A percentile compares a stretch with the other conserved stretches of the same genome.
phyloP scores from a whole-genome alignment of 2,329 filamentous ascomycete species.

The Fusarium equiseti region DNA sequence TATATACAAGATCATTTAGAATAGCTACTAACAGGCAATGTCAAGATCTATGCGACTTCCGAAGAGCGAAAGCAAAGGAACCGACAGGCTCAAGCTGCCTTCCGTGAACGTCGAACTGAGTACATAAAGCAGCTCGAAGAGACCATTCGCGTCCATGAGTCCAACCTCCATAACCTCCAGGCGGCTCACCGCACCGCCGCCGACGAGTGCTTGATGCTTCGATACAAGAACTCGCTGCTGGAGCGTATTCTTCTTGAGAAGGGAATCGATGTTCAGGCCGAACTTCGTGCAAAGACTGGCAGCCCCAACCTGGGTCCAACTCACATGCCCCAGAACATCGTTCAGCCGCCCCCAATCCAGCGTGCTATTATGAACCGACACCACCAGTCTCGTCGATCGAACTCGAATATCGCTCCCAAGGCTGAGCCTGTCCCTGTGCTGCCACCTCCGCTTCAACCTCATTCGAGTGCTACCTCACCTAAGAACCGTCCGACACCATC shows the following conservation, averaged over 20 bases:
- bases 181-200: slow-evolving; percentile 93
- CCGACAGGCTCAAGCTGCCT: slow-evolving; percentile 95
- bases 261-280: slow-evolving; percentile 97
- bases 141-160: slow-evolving; percentile 96
- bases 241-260: slow-evolving; percentile 97
- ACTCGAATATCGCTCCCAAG: slow-evolving; percentile 81
- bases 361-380: slow-evolving; percentile 85
- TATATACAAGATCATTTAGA: slow-evolving; percentile 4
- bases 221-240: slow-evolving; percentile 97
- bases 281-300: slow-evolving; percentile 91
- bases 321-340: slow-evolving; percentile 74
- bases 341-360: slow-evolving; percentile 81
- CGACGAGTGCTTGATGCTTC: slow-evolving; percentile 97
- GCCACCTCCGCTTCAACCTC: slow-evolving; percentile 59
- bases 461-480: slow-evolving; percentile 71
- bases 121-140: slow-evolving; percentile 99
- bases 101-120: slow-evolving; percentile 95
- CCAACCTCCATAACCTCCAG: slow-evolving; percentile 90
- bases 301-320: slow-evolving; percentile 83
- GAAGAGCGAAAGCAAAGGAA: slow-evolving; percentile 99
- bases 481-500: slow-evolving; percentile 85
- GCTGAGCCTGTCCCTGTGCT: slow-evolving; percentile 67
- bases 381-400: slow-evolving; percentile 78
- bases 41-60: slow-evolving; percentile 95
- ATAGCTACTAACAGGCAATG: slow-evolving; percentile 34